Evolutionary conservation across 2,329 filamentous ascomycete species (phyloP).

Genomic region (Xylaria sp.): DNA sequence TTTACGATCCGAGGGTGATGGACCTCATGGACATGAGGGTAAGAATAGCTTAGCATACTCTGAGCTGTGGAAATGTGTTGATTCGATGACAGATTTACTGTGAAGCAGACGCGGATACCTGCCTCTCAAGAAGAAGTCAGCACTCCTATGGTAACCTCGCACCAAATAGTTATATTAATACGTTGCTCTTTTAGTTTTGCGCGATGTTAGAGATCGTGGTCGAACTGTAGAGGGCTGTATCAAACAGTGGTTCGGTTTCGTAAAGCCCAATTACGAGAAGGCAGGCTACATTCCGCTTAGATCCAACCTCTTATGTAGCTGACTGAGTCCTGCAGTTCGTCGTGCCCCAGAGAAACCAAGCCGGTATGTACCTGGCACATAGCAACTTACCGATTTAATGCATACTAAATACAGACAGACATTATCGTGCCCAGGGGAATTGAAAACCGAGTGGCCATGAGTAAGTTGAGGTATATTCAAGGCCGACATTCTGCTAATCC

Average conservation of each 20-base stretch:
- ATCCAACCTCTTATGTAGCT: conserved; percentile 25
- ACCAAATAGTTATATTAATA: conserved; percentile 19
- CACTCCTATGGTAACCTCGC: conserved; percentile 17
- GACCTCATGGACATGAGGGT: conserved; percentile 92
- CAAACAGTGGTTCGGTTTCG: conserved; percentile 96
- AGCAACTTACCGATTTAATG: conserved; percentile 31
- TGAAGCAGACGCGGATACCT: conserved; percentile 94
- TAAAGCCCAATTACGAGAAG: conserved; percentile 96
- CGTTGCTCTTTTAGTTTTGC: conserved; percentile 67
- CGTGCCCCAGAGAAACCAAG: conserved; percentile 88
- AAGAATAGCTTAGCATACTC: conserved; percentile 35
- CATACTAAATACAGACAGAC: conserved; percentile 60
- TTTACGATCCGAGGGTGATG: conserved; percentile 87
- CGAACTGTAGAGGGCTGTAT: conserved; percentile 95
- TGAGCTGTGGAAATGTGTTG: conserved; percentile 26
- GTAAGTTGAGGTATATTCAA: conserved; percentile 57
- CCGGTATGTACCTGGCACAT: conserved; percentile 63
- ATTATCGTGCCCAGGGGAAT: conserved; percentile 95
- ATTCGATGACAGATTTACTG: conserved; percentile 79
- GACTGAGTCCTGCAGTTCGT: conserved; percentile 69
- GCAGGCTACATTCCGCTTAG: conserved; percentile 48
- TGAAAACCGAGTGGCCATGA: conserved; percentile 92
- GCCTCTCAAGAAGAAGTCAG: conserved; percentile 86
- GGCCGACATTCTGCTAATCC: conserved; percentile 26
- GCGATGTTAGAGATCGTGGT: conserved; percentile 89